Evolutionary conservation across 257 asterid genomes (phyloP), one percentile per base, ranked within the genome.

Genomic region (Avicennia marina): DNA sequence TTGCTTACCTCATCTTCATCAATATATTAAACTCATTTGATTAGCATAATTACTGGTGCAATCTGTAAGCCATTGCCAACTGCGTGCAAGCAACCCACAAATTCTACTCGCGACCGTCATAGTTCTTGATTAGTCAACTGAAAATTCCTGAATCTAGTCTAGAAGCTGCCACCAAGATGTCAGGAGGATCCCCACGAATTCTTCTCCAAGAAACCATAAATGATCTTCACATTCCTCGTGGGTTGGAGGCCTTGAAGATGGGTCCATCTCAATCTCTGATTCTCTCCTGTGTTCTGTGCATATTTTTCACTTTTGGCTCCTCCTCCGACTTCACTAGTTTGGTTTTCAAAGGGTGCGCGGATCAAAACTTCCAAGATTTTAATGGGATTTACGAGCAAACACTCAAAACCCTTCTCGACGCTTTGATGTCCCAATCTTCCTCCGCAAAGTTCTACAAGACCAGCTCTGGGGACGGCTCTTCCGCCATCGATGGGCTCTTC

Each of bases 261-360:
- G 78, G 67, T 72, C 77, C 75, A 42, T 26, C 67, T 67, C 76
- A 58, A 67, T 62, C 34, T 42, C 62, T 58, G 17, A 64, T 65
- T 54, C 57, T 61, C 48, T 48, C 63, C 38, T 26, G n/a, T 25
- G 20, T 51, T 50, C 48, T 66, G 60, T 43, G 24, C 9, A 1
- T 47, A 24, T 50, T 65, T 44, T 1, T 71, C 51, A 47, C 42
- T 26, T 51, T 29, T 48, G 67, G 41, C 13, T 45, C 64, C 55
- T 48, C 89, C 60, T 66, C 83, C 13, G 86, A 76, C 56, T 50
- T 68, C 80, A 81, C 83, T 12, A 54, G 26, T 66, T 54, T 85
- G 16, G 81, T 87, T 0, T 90, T 73, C 82, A 87, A 79, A 79
- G 98, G 96, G 69, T 90, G 98, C 70, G 91, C 96, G 1, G 76